Evolutionary conservation across 148 eudicot genomes (phyloP).

Genomic region (Camellia japonica): DNA sequence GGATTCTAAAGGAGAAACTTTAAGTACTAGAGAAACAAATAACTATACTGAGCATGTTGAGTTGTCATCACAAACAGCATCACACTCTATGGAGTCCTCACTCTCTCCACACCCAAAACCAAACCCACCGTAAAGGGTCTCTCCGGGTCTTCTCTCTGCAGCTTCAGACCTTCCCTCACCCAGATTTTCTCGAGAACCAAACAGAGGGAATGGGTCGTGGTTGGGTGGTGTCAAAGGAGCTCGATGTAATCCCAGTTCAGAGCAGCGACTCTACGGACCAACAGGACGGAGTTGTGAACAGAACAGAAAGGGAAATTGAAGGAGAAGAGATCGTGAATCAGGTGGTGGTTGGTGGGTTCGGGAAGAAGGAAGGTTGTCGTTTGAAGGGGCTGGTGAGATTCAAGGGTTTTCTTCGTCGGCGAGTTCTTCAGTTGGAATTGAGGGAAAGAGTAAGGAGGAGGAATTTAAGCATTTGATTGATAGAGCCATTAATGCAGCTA

Average conservation of each 20-base stretch:
- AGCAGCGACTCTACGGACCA: conserved; percentile 48
- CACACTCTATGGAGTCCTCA: no score
- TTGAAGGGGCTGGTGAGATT: conserved; percentile 41
- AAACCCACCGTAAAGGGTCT: no score
- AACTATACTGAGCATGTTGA: no score
- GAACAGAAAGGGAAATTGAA: conserved; percentile 36
- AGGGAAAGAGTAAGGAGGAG: conserved; percentile 23
- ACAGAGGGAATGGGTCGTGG: conserved; percentile 15
- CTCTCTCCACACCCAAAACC: no score
- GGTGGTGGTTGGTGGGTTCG: conserved; percentile 65
- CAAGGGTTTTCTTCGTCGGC: conserved; percentile 33
- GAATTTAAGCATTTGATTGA: conserved; percentile 48
- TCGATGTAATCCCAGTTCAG: conserved; percentile 45
- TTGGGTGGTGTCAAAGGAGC: conserved; percentile 34
- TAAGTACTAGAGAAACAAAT: no score
- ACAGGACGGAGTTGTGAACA: conserved; percentile 28
- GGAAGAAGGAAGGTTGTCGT: conserved; percentile 51
- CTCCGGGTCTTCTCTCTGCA: conserved; percentile 5
- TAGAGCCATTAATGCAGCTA: conserved; percentile 79
- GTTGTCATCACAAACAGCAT: no score
- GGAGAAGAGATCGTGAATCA: conserved; percentile 22
- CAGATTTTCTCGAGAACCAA: conserved; percentile 21
- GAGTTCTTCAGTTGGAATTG: conserved; percentile 19
- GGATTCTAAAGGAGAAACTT: no score
- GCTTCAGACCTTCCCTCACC: conserved; percentile 7